A percentile compares a stretch with the other conserved stretches of the same genome.
These are phyloP conservation scores for Primulina tabacum DNA, from an alignment of 257 asterid species.

Conservation along the genomic window DNA sequence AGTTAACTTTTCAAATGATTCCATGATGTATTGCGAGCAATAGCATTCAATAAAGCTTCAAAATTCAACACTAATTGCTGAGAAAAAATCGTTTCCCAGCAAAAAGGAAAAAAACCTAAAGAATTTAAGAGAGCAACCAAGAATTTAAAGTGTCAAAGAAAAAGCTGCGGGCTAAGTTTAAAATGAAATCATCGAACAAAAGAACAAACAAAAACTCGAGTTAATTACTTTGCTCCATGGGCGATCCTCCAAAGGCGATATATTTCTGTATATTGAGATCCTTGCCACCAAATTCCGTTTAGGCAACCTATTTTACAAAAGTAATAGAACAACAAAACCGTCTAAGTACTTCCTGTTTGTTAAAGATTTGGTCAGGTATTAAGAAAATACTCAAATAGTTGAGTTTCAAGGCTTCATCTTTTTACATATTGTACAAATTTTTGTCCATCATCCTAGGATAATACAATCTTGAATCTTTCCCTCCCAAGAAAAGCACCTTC, in stretches of 20 bases:
- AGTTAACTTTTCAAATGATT: not conserved
- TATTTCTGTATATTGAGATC: constrained; percentile 9
- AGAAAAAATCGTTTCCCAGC: not conserved
- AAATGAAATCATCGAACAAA: constrained; percentile 9
- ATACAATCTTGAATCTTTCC: not conserved
- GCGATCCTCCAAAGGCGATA: constrained; percentile 23
- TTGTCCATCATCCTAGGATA: not conserved
- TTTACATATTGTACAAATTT: not conserved
- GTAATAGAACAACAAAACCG: constrained; percentile 9
- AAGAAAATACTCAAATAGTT: not conserved
- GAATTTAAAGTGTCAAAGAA: not conserved
- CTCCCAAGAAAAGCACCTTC: not conserved
- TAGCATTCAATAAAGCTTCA: not conserved
- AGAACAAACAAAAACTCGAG: constrained; percentile 6
- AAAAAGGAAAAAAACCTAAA: not conserved
- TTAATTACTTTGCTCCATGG: constrained; percentile 66
- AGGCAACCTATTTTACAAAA: constrained; percentile 31
- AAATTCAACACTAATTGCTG: not conserved
- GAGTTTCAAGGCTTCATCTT: not conserved
- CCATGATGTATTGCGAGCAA: not conserved
- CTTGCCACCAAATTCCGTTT: constrained; percentile 28
- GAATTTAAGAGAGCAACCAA: not conserved
- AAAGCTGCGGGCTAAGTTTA: not conserved
- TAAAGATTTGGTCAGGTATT: constrained; percentile 3
- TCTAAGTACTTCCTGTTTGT: not conserved